A percentile compares a stretch with the other conserved stretches of the same genome.
phyloP scores from a whole-genome alignment of 805 yeast species.

The Starmera caribaea region DNA sequence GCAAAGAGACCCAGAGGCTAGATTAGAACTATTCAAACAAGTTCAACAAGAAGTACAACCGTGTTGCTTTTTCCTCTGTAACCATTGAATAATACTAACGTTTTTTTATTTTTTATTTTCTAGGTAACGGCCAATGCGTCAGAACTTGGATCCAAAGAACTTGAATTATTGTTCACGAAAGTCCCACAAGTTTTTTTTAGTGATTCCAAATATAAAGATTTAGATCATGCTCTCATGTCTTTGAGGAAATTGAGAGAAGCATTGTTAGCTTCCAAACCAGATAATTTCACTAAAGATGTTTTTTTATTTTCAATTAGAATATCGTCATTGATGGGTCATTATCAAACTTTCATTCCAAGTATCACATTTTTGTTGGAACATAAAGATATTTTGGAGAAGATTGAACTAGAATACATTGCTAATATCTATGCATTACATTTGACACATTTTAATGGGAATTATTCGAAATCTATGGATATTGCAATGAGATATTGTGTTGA shows the following conservation, averaged over 20 bases:
- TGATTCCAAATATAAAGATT: not conserved
- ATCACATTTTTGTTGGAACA: conserved; percentile 25
- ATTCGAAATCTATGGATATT: conserved; percentile 9
- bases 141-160: too few relatives aligned
- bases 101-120: too few relatives aligned
- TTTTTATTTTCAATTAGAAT: conserved; percentile 40
- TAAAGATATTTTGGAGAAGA: conserved; percentile 11
- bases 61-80: too few relatives aligned
- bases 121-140: too few relatives aligned
- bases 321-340: conserved; percentile 37
- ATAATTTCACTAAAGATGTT: conserved; percentile 35
- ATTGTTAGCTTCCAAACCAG: conserved; percentile 27
- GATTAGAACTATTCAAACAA: conserved; percentile 29
- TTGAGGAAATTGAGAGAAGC: conserved; percentile 50
- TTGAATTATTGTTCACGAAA: too few relatives aligned
- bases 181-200: too few relatives aligned
- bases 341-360: conserved; percentile 50
- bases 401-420: conserved; percentile 32
- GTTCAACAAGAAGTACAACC: conserved; percentile 25
- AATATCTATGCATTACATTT: conserved; percentile 35
- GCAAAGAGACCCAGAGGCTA: conserved; percentile 31
- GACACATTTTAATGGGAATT: conserved; percentile 15
- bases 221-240: conserved; percentile 26
- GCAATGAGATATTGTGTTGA: conserved; percentile 19
- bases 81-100: too few relatives aligned